phyloP scores from a whole-genome alignment of 768 basidiomycete genomes.

The Multifurca ochricompacta region DNA sequence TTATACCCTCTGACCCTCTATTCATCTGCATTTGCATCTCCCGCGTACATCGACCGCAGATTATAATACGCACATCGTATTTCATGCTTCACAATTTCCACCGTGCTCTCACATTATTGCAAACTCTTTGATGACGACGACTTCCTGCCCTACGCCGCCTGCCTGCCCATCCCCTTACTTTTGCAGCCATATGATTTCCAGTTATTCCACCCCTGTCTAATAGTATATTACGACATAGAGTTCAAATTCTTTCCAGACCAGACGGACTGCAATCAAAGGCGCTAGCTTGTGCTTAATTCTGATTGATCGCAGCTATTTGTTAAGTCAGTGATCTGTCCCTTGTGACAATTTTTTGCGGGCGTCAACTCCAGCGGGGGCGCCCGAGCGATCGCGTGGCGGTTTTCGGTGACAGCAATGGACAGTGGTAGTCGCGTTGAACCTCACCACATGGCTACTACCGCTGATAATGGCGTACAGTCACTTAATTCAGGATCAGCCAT shows the following conservation, averaged over 20 bases:
- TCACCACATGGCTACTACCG: constrained; percentile 5
- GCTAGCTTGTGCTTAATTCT: not conserved
- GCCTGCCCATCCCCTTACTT: not conserved
- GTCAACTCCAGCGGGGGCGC: not conserved
- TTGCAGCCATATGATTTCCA: constrained; percentile 10
- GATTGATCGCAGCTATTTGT: too few species aligned
- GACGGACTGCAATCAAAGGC: not conserved
- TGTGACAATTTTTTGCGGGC: too few species aligned
- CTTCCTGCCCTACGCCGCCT: not conserved
- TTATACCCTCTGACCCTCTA: constrained; percentile 17
- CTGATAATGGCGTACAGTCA: not conserved
- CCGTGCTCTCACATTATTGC: constrained; percentile 7
- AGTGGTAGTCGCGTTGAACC: not conserved
- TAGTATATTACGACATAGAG: constrained; percentile 18
- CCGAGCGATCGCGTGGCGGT: not conserved
- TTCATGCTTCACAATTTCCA: constrained; percentile 11
- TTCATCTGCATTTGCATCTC: constrained; percentile 10
- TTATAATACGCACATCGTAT: constrained; percentile 15
- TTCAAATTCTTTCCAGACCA: not conserved
- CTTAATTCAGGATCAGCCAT: not conserved
- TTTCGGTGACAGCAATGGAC: not conserved
- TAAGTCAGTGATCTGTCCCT: not conserved
- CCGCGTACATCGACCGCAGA: constrained; percentile 4
- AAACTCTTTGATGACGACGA: constrained; percentile 4
- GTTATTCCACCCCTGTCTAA: constrained; percentile 15